Percentiles rank a stretch among this genome's conserved stretches.
Evolutionary conservation across 2,329 filamentous ascomycete genomes (phyloP).

Genomic region (Thielaviopsis populi): DNA sequence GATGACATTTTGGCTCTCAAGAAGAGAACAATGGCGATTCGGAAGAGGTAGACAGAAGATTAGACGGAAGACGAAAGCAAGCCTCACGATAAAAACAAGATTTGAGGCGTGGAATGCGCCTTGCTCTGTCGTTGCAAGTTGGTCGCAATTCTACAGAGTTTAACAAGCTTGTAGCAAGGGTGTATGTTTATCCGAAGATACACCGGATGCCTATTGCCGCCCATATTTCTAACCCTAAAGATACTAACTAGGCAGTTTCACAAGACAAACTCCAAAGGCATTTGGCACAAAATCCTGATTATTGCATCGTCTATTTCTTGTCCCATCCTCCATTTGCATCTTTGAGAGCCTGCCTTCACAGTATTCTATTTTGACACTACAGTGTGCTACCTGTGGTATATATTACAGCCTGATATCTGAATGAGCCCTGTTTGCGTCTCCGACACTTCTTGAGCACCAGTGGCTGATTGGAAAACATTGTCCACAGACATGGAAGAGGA

Average conservation of each 20-base stretch:
- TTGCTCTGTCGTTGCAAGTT: neutral
- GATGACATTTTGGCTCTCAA: neutral
- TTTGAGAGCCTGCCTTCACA: too few relatives aligned
- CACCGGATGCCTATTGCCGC: too few relatives aligned
- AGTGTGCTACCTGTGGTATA: neutral
- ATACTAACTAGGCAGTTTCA: too few relatives aligned
- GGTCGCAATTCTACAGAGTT: neutral
- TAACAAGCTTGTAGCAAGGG: neutral
- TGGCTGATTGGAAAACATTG: too few relatives aligned
- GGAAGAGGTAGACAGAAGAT: neutral
- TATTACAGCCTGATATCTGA: neutral
- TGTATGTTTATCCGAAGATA: neutral
- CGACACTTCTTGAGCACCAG: too few relatives aligned
- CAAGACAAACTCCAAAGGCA: too few relatives aligned
- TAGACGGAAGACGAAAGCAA: neutral
- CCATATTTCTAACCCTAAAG: too few relatives aligned
- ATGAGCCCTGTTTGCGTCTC: too few relatives aligned
- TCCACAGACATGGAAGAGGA: slow-evolving; percentile 30
- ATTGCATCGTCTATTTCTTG: neutral
- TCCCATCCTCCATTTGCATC: too few relatives aligned
- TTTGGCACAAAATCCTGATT: too few relatives aligned
- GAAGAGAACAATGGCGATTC: neutral
- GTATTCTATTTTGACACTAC: neutral
- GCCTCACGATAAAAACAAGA: neutral
- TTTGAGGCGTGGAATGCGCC: neutral